phyloP scores from a whole-genome alignment of 1,284 basidiomycete species.

The Microbotryum lychnidis-dioicae region DNA sequence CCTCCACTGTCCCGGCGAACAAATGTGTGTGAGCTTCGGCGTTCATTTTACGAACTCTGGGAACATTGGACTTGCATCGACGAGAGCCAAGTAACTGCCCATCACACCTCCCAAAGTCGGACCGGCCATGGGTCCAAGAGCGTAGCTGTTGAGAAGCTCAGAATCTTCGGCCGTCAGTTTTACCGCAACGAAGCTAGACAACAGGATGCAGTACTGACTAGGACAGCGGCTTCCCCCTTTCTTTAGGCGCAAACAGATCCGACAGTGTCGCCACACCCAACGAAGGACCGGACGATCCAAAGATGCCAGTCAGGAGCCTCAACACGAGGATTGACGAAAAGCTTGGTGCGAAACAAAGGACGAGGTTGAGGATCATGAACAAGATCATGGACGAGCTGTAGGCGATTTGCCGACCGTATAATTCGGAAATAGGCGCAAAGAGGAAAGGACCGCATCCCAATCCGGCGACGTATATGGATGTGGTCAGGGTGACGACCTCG shows the following conservation, averaged over 20 bases:
- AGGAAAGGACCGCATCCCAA: constrained; percentile 44
- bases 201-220: background rate
- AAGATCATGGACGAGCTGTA: constrained; percentile 36
- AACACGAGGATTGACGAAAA: constrained; percentile 38
- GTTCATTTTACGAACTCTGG: too few relatives aligned
- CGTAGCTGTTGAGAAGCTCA: background rate
- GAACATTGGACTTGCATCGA: constrained; percentile 6
- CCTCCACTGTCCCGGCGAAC: constrained; percentile 31
- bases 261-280: constrained; percentile 42
- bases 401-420: constrained; percentile 43
- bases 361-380: constrained; percentile 32
- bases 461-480: constrained; percentile 39
- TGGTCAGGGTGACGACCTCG: constrained; percentile 38
- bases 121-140: constrained; percentile 37
- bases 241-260: constrained; percentile 38
- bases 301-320: constrained; percentile 40
- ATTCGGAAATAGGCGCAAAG: constrained; percentile 45
- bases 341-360: constrained; percentile 27
- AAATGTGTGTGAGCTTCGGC: too few relatives aligned
- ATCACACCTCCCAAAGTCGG: constrained; percentile 39
- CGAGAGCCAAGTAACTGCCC: constrained; percentile 40
- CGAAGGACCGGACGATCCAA: constrained; percentile 39
- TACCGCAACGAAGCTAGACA: background rate
- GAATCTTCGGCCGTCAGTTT: fast-evolving
- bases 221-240: constrained; percentile 39